Evolutionary conservation across 331 rosid species (phyloP).

Genomic region (Saraca asoca): DNA sequence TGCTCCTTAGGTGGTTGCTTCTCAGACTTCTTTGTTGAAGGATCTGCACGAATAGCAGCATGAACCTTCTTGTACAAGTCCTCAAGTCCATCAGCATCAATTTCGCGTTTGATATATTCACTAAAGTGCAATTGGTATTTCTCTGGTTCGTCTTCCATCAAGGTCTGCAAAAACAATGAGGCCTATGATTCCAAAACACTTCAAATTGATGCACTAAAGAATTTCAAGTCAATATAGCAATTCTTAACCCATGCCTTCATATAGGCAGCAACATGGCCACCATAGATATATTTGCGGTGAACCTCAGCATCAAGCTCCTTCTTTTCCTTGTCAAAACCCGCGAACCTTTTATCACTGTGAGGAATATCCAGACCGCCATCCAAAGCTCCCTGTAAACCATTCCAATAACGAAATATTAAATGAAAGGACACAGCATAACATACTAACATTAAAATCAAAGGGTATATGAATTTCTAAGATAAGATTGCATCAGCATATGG

Average conservation of each 20-base stretch:
- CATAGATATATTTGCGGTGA: conserved; percentile 75
- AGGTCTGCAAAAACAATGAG: conserved; percentile 38
- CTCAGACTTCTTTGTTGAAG: conserved; percentile 45
- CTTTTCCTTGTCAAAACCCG: conserved; percentile 67
- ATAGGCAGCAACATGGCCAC: conserved; percentile 72
- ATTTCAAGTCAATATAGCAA: background rate
- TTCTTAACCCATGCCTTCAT: conserved; percentile 47
- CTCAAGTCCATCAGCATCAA: conserved; percentile 61
- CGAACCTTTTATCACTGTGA: conserved; percentile 85
- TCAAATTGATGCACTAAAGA: background rate
- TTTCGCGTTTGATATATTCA: conserved; percentile 61
- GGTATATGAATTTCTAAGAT: background rate
- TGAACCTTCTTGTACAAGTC: conserved; percentile 75
- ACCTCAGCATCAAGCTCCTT: conserved; percentile 79
- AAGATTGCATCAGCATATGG: no score
- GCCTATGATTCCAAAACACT: background rate
- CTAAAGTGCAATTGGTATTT: conserved; percentile 77
- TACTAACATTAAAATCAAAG: background rate
- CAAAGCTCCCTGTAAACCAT: conserved; percentile 68
- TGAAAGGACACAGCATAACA: background rate
- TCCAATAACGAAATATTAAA: background rate
- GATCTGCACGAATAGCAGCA: conserved; percentile 82
- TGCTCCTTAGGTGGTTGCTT: conserved; percentile 64
- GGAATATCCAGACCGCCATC: conserved; percentile 97
- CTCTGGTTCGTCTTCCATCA: conserved; percentile 82